Conservation (phyloP, 208 protist species). For the Lotmaria passim region DNA sequence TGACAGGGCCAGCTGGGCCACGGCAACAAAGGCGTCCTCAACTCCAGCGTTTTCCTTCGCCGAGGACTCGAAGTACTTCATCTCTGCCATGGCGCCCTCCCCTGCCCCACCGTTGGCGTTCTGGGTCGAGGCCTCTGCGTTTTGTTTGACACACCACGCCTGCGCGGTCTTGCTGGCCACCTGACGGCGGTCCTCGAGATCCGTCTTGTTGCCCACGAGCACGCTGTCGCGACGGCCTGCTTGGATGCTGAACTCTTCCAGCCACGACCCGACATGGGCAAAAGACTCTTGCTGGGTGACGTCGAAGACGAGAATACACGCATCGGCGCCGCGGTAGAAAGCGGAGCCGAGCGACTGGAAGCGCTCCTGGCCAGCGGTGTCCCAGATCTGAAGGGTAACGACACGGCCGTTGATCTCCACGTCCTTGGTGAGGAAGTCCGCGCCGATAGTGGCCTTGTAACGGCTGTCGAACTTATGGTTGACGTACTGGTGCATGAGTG, state of each 20-base stretch:
- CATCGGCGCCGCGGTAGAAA: constrained; percentile 99
- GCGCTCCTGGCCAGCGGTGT: constrained; percentile 98
- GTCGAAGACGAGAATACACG: constrained; percentile 94
- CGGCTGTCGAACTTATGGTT: constrained; percentile 93
- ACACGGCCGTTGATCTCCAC: constrained; percentile 96
- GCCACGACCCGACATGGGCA: constrained; percentile 94
- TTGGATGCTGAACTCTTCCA: constrained; percentile 98
- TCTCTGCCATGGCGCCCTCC: constrained; percentile 44
- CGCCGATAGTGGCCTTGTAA: constrained; percentile 99
- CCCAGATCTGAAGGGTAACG: constrained; percentile 97
- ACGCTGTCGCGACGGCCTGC: constrained; percentile 97
- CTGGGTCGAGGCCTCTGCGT: constrained; percentile 38
- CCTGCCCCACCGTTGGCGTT: constrained; percentile 10
- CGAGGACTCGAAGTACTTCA: constrained; percentile 98
- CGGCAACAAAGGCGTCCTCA: constrained; percentile 96
- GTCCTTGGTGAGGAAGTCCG: constrained; percentile 99
- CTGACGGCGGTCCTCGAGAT: constrained; percentile 95
- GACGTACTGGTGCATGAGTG: constrained; percentile 92
- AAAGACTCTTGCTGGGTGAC: constrained; percentile 89
- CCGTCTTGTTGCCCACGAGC: constrained; percentile 99
- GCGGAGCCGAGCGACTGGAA: constrained; percentile 98
- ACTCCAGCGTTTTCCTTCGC: constrained; percentile 98
- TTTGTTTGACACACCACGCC: constrained; percentile 95
- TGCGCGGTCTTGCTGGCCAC: constrained; percentile 94
- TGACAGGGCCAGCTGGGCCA: constrained; percentile 74